Evolutionary conservation across 202 grass and related monocot species (phyloP), one percentile per base, ranked within the genome.

Genomic region (Eragrostis tef): DNA sequence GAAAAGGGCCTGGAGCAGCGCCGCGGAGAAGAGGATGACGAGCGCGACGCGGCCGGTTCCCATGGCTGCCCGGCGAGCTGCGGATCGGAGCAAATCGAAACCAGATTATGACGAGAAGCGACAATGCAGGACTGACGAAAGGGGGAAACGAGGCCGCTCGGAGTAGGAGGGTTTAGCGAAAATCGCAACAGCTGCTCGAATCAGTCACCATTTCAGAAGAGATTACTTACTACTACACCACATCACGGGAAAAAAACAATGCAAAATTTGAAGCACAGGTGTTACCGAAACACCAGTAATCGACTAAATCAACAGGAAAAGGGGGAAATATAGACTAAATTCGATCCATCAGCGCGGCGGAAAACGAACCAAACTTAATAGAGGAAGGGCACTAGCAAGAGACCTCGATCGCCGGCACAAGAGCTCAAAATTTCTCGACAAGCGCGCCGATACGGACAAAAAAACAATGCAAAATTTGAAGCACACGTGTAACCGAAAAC

Each of bases 1-100:
- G 68, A 87, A 64, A 26, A 86, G 61, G 17, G 45, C 24, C 20
- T 75, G 75, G 64, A 88, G 59, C 48, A 93, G 67, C 45, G 82
- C 29, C 17, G 45, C 70, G 64, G 85, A 67, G 43, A 90, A 26
- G 19, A 93, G 59, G 51, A 85, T 21, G 15, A 45, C 36, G n/a
- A 85, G 63, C 79, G 29, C 58, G 22, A 74, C 44, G 77, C 74
- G 31, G 59, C 57, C 3, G n/a, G 29, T 56, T 61, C 50, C 81
- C 89, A 93, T 93, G 63, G 71, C 49, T 70, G 82, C 82, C 47
- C 45, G 16, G 57, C 46, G 54, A 77, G 52, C 75, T 43, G 74
- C 57, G n/a, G 46, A 67, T 76, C n/a, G 20, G 10, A 84, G 51
- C 14, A 6, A 24, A 27, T 29, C 24, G 59, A 62, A 29, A 15